Evolutionary conservation across 1,284 basidiomycete genomes (phyloP).

Genomic region (Puccinia brachypodii): DNA sequence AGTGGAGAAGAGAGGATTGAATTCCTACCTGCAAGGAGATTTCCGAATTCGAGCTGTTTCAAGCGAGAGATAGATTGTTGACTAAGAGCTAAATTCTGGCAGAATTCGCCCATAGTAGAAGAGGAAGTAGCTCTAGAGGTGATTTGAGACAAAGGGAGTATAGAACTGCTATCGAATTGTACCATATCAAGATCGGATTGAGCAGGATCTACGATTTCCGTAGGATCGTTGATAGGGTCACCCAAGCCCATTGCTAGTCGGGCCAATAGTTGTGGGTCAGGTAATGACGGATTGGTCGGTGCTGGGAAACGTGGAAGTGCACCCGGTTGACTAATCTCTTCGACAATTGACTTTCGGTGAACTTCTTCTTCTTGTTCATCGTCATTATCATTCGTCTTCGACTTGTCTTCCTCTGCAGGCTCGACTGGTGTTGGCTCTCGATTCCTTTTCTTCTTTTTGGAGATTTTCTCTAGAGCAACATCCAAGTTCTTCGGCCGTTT

Average conservation of each 20-base stretch:
- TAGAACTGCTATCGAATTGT: conserved; percentile 49
- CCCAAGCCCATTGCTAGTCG: conserved; percentile 47
- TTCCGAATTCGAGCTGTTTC: conserved; percentile 71
- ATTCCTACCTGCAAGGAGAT: conserved; percentile 82
- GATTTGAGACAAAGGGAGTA: conserved; percentile 59
- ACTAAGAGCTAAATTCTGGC: conserved; percentile 65
- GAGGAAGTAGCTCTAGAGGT: conserved; percentile 70
- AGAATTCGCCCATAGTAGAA: conserved; percentile 63
- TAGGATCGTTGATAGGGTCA: not conserved
- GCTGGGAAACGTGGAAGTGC: conserved; percentile 41
- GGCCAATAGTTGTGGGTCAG: conserved; percentile 38
- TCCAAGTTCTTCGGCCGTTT: conserved; percentile 46
- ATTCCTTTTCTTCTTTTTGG: conserved; percentile 33
- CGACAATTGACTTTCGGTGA: not conserved
- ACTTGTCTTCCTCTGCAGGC: not conserved
- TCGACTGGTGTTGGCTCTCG: not conserved
- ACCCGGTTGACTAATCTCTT: conserved; percentile 33
- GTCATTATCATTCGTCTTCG: not conserved
- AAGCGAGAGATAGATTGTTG: conserved; percentile 67
- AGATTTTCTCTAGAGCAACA: conserved; percentile 11
- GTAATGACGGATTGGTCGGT: conserved; percentile 34
- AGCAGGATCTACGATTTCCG: not conserved
- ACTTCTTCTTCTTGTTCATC: not conserved
- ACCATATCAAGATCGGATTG: not conserved
- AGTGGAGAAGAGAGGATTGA: not conserved